These are phyloP conservation scores for Carex pumila DNA, from an alignment of 176 grass and related monocot species.

Conservation along the genomic window DNA sequence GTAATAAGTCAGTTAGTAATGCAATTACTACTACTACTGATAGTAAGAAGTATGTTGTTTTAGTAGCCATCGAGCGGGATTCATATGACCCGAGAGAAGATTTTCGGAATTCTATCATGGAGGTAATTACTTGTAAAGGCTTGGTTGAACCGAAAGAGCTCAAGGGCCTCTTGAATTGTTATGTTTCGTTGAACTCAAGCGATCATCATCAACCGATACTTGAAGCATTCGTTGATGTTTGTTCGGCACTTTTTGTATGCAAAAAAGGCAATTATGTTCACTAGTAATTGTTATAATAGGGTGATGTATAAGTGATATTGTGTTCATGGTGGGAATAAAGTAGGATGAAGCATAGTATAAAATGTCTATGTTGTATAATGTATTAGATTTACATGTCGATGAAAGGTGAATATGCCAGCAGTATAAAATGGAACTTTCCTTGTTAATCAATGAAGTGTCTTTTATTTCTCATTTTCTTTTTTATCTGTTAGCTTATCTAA, in stretches of 20 bases:
- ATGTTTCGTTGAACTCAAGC: slow-evolving; percentile 66
- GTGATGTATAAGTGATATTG: background rate
- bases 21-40: background rate
- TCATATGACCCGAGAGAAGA: slow-evolving; percentile 62
- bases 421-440: background rate
- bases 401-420: slow-evolving; percentile 3
- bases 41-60: slow-evolving; percentile 40
- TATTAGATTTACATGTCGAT: background rate
- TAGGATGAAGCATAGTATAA: background rate
- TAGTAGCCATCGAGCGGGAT: slow-evolving; percentile 65
- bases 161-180: slow-evolving; percentile 78
- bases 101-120: slow-evolving; percentile 60
- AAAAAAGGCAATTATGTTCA: background rate
- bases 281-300: background rate
- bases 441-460: no score
- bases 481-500: no score
- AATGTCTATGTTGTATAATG: background rate
- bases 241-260: slow-evolving; percentile 52
- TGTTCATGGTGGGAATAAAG: background rate
- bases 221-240: slow-evolving; percentile 88
- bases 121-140: slow-evolving; percentile 72
- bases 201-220: slow-evolving; percentile 72
- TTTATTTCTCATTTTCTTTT: no score
- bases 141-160: slow-evolving; percentile 75
- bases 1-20: background rate